A percentile compares a stretch with the other conserved stretches of the same genome.
Conservation (phyloP, 257 asterid species). For the Asclepias syriaca region DNA sequence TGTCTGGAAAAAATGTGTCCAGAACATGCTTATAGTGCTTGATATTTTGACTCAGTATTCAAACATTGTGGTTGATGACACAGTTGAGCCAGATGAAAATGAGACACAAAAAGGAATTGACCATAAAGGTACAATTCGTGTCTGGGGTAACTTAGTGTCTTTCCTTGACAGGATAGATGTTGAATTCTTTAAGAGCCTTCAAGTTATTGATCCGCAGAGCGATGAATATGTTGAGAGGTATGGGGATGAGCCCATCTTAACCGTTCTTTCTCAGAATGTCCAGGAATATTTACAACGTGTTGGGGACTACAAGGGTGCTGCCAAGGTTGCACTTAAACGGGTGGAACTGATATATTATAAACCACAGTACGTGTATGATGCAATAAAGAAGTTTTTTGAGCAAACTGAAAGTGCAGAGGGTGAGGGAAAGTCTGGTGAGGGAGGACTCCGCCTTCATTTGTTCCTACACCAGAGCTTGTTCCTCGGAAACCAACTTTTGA, state of each 20-base stretch:
- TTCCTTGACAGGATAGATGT: conserved; percentile 80
- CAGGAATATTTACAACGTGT: conserved; percentile 65
- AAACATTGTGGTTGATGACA: conserved; percentile 88
- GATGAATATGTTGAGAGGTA: conserved; percentile 93
- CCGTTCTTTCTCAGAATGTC: conserved; percentile 82
- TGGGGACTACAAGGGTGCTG: conserved; percentile 79
- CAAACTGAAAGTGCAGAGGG: conserved; percentile 36
- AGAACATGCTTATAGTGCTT: conserved; percentile 59
- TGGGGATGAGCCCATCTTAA: conserved; percentile 74
- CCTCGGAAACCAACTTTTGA: conserved; percentile 83
- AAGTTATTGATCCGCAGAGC: conserved; percentile 95
- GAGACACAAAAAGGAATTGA: conserved; percentile 91
- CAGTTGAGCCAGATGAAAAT: conserved; percentile 84
- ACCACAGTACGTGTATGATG: conserved; percentile 92
- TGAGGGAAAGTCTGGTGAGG: conserved; percentile 57
- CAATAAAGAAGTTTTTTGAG: conserved; percentile 88
- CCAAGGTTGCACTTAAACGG: conserved; percentile 90
- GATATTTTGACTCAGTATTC: conserved; percentile 74
- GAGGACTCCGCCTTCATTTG: conserved; percentile 62
- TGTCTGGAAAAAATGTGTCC: conserved; percentile 92
- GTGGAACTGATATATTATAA: conserved; percentile 88
- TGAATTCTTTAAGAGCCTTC: conserved; percentile 89
- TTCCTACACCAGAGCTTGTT: conserved; percentile 71
- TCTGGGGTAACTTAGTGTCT: conserved; percentile 96
- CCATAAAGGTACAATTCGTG: conserved; percentile 54